A percentile compares a stretch with the other conserved stretches of the same genome.
These are phyloP conservation scores for Helotiales sp. DNA, from an alignment of 2,329 filamentous ascomycete species.

Conservation along the genomic window DNA sequence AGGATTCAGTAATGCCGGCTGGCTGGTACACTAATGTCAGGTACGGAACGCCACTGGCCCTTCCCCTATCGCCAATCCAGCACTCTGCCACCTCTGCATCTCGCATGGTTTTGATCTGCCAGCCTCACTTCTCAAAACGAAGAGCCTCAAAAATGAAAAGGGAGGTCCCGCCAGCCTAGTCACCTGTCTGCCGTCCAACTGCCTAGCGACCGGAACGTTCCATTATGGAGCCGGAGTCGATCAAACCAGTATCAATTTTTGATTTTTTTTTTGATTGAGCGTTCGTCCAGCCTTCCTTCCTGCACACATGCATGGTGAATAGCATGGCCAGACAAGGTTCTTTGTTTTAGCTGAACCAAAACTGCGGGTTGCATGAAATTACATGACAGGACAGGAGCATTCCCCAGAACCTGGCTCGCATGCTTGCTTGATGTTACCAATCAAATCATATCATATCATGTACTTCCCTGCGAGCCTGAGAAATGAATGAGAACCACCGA, in stretches of 20 bases:
- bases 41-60: conserved; percentile 3
- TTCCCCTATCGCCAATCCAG: not conserved
- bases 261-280: too few species aligned
- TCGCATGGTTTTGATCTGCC: not conserved
- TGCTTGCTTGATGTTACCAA: not conserved
- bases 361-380: conserved; percentile 1
- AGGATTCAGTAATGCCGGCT: not conserved
- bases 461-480: not conserved
- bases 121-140: not conserved
- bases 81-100: not conserved
- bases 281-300: conserved; percentile 3
- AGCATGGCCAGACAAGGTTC: not conserved
- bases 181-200: conserved; percentile 1
- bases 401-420: not conserved
- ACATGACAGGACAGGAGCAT: not conserved
- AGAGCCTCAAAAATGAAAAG: not conserved
- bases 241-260: not conserved
- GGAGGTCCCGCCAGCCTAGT: not conserved
- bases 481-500: not conserved
- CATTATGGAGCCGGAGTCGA: conserved; percentile 18
- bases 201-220: conserved; percentile 21
- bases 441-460: not conserved
- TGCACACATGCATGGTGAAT: too few species aligned
- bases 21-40: conserved; percentile 19
- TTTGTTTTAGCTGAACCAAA: conserved; percentile 4